Percentiles rank a stretch among this genome's conserved stretches.
These are phyloP conservation scores for Plasmodium coatneyi DNA, from an alignment of 169 alveolate species.

Conservation along the genomic window DNA sequence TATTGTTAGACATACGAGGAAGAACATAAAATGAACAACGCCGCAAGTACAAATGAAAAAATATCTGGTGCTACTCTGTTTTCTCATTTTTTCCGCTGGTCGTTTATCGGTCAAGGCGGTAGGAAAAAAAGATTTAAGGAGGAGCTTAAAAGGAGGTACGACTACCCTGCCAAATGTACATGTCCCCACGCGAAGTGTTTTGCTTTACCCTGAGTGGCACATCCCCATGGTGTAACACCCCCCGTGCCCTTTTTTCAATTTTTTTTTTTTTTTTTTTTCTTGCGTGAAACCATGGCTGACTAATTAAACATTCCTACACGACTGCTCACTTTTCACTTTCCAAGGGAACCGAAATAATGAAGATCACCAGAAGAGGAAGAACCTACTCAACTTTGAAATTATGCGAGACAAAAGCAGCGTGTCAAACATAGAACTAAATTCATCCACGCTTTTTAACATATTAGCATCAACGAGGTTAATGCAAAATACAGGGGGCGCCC, in stretches of 20 bases:
- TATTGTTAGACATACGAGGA: neutral
- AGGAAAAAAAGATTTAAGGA: slow-evolving; percentile 14
- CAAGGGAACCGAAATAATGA: slow-evolving; percentile 14
- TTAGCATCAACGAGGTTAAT: slow-evolving; percentile 30
- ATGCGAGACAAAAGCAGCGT: slow-evolving; percentile 41
- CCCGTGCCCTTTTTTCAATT: neutral
- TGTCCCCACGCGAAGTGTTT: neutral
- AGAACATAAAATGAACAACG: slow-evolving; percentile 15
- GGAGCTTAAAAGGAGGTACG: slow-evolving; percentile 51
- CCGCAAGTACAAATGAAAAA: slow-evolving; percentile 32
- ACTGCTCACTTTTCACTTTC: neutral
- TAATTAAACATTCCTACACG: neutral
- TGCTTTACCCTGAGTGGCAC: neutral
- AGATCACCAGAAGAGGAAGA: slow-evolving; percentile 1
- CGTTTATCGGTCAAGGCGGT: slow-evolving; percentile 29
- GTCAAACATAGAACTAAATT: slow-evolving; percentile 54
- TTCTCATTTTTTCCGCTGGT: slow-evolving; percentile 1
- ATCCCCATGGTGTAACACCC: neutral
- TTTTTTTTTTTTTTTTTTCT: neutral
- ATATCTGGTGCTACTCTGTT: slow-evolving; percentile 36
- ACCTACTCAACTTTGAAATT: slow-evolving; percentile 41
- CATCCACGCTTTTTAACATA: slow-evolving; percentile 36
- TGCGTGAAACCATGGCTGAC: neutral
- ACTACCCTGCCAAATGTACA: neutral
- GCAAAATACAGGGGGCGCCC: slow-evolving; percentile 14